These are phyloP conservation scores for Aspergillus texensis DNA, from an alignment of 2,329 filamentous ascomycete species.

Conservation along the genomic window DNA sequence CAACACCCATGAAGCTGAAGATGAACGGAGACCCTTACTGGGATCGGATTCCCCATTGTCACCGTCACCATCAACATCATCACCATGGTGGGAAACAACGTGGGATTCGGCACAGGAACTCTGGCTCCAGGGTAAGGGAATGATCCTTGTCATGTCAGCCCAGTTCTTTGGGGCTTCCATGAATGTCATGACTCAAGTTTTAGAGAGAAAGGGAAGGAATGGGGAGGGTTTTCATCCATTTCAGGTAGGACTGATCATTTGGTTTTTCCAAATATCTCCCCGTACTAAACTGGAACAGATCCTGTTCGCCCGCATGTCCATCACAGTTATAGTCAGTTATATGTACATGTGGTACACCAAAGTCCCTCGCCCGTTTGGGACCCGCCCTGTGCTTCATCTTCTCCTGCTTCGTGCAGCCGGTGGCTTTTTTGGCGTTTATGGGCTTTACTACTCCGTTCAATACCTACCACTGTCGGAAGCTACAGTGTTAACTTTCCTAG, in stretches of 20 bases:
- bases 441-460: constrained; percentile 72
- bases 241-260: constrained; percentile 52
- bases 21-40: constrained; percentile 9
- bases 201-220: constrained; percentile 69
- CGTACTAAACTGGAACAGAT: constrained; percentile 49
- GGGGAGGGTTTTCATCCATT: constrained; percentile 77
- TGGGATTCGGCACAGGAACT: constrained; percentile 26
- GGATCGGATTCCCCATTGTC: constrained; percentile 5
- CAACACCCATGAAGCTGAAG: constrained; percentile 7
- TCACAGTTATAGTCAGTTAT: constrained; percentile 69
- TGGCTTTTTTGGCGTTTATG: constrained; percentile 79
- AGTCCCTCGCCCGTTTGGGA: constrained; percentile 70
- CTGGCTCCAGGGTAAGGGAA: constrained; percentile 70
- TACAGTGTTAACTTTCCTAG: constrained; percentile 85
- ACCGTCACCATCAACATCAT: constrained; percentile 23
- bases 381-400: constrained; percentile 66
- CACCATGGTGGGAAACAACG: constrained; percentile 28
- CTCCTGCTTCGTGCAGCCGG: constrained; percentile 68
- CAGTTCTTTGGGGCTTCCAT: constrained; percentile 83
- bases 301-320: constrained; percentile 75
- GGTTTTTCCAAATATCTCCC: neutral
- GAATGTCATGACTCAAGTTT: constrained; percentile 77
- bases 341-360: constrained; percentile 73
- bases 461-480: constrained; percentile 86
- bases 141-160: constrained; percentile 71